These are phyloP conservation scores for Nyctanthes arbortristis DNA, from an alignment of 257 asterid genomes.

Conservation along the genomic window DNA sequence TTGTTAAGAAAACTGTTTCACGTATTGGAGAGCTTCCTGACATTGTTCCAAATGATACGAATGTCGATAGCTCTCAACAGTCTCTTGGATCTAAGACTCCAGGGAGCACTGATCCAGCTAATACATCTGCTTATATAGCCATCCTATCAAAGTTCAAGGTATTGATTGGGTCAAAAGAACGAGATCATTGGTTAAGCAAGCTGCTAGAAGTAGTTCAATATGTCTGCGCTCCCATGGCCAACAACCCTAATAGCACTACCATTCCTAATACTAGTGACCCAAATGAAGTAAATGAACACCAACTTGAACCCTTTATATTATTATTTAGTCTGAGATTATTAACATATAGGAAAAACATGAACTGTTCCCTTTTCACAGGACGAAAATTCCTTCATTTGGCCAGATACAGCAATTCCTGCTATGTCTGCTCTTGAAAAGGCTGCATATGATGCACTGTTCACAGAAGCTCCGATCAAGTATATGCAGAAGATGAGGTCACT, in stretches of 20 bases:
- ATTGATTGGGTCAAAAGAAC: constrained; percentile 61
- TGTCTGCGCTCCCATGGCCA: constrained; percentile 43
- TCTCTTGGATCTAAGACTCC: constrained; percentile 67
- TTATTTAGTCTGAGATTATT: background rate
- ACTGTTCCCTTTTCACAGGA: constrained; percentile 30
- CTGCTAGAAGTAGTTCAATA: constrained; percentile 61
- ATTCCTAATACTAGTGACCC: constrained; percentile 23
- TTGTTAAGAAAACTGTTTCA: constrained; percentile 70
- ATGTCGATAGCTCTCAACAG: constrained; percentile 46
- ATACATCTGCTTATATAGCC: constrained; percentile 45
- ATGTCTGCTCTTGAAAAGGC: constrained; percentile 72
- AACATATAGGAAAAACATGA: background rate
- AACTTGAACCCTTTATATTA: background rate
- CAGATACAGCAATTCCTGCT: constrained; percentile 59
- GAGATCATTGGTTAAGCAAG: constrained; percentile 77
- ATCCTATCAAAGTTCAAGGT: constrained; percentile 49
- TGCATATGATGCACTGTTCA: constrained; percentile 51
- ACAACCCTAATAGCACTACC: constrained; percentile 27
- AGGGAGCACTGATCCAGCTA: constrained; percentile 50
- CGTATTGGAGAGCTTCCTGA: constrained; percentile 71
- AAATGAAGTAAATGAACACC: constrained; percentile 27
- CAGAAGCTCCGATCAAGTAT: constrained; percentile 64
- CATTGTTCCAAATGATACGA: constrained; percentile 58
- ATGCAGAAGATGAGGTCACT: constrained; percentile 79
- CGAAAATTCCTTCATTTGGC: constrained; percentile 53